Base-by-base conservation (phyloP, 2,329 filamentous ascomycete genomes). In the Botrytis elliptica region DNA sequence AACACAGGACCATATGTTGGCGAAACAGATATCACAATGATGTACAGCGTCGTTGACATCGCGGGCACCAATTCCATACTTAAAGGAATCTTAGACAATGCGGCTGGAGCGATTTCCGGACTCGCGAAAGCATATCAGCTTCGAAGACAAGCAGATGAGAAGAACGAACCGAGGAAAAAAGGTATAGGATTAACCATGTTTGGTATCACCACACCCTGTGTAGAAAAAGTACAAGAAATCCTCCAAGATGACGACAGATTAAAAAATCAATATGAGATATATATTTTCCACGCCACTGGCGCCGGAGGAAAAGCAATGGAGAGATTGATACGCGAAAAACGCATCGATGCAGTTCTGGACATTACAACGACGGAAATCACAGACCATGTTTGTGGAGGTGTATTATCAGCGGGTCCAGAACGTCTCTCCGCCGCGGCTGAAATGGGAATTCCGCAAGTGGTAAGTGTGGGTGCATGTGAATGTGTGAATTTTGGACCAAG, bases 1-100 rank as follows among this genome's bases (percentile, higher is more conserved):
- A 88, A 93, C 75, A 89, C 89, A 1, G 86, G 85, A 0, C 86
- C 87, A 0, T 87, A 91, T n/a, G 84, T 93, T 1, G 90, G 88
- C 59, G 90, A 92, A 80, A 88, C 87, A 0, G 91, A 93, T 75
- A 90, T 93, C 65, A 88, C 87, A 0, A 86, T 93, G 82, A 91
- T 92, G 87, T 91, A 92, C 77, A 90, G 87, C 25, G 89, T 93
- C 1, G 91, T 93, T 22, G 91, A 93, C 74, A 86, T 93, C 69
- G 89, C 91, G 1, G 91, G 91, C 0, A 80, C 88, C 16, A 93
- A 93, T 75, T 81, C 84, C 2, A 82, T 93, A 4, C 81, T 93
- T 22, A 84, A 84, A 10, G 83, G 83, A 3, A 86, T 93, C 0
- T 80, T 93, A 10, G 81, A 83, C 36, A 93, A 93, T 76, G 90